phyloP scores from a whole-genome alignment of 371 early-diverging fungal species.

The Fennellomyces sp. region DNA sequence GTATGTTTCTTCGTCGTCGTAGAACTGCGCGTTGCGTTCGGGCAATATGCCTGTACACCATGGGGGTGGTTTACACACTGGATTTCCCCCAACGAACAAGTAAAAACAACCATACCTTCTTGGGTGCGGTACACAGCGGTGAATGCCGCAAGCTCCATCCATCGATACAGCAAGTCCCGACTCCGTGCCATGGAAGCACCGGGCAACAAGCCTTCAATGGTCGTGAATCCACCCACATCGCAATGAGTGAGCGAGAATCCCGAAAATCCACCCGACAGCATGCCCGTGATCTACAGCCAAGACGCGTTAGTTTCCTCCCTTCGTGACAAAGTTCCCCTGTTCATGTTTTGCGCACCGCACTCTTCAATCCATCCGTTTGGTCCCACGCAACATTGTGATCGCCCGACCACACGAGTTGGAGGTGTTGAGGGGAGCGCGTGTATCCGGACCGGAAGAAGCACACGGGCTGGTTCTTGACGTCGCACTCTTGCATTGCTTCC shows the following conservation, averaged over 20 bases:
- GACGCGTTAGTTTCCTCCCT: no score
- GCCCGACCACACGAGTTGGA: constrained; percentile 44
- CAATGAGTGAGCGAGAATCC: constrained; percentile 51
- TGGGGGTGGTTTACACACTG: no score
- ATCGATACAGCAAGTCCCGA: constrained; percentile 47
- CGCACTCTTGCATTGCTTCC: constrained; percentile 28
- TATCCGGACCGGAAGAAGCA: constrained; percentile 36
- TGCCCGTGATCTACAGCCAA: constrained; percentile 24
- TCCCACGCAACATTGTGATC: constrained; percentile 49
- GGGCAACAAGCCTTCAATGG: constrained; percentile 28
- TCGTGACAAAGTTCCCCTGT: not conserved
- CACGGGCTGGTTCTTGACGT: constrained; percentile 30
- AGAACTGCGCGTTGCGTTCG: constrained; percentile 54
- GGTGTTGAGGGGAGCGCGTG: constrained; percentile 32
- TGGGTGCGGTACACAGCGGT: constrained; percentile 50
- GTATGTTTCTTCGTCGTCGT: constrained; percentile 50
- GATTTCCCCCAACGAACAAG: no score
- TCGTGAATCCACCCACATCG: constrained; percentile 55
- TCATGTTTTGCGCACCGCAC: constrained; percentile 29
- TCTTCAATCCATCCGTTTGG: constrained; percentile 46
- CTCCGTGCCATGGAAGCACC: constrained; percentile 37
- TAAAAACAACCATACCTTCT: constrained; percentile 32
- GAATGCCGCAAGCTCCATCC: constrained; percentile 59
- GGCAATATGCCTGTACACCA: constrained; percentile 30
- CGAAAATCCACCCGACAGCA: constrained; percentile 53